phyloP scores from a whole-genome alignment of 352 stramenopile species.

The Globisporangium acanthophoron region DNA sequence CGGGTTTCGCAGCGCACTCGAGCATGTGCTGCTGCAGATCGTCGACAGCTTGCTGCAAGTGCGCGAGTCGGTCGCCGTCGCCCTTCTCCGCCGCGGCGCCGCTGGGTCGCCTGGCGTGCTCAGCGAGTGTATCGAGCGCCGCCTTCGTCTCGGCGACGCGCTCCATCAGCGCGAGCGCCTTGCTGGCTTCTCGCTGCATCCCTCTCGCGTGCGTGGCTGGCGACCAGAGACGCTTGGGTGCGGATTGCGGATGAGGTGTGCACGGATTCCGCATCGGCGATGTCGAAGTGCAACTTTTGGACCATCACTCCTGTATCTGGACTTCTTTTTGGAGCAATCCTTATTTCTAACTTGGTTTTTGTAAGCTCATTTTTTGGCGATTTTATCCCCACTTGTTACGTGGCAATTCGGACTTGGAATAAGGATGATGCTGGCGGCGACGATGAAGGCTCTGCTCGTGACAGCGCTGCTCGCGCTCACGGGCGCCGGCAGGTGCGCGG shows the following conservation, averaged over 20 bases:
- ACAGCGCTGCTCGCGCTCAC: conserved; percentile 19
- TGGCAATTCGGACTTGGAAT: too few relatives aligned
- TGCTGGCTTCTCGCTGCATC: conserved; percentile 5
- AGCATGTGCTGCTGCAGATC: conserved; percentile 26
- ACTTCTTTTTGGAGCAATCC: too few relatives aligned
- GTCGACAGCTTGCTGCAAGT: conserved; percentile 9
- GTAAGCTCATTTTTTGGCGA: too few relatives aligned
- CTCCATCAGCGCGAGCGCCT: not conserved
- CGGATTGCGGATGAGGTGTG: conserved; percentile 6
- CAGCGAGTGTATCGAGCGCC: conserved; percentile 11
- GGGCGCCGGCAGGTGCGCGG: conserved; percentile 21
- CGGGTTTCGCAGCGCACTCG: conserved; percentile 15
- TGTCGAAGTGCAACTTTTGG: conserved; percentile 1
- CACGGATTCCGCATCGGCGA: not conserved
- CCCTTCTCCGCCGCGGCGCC: conserved; percentile 1
- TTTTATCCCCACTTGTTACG: too few relatives aligned
- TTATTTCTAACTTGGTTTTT: too few relatives aligned
- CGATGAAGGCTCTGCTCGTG: conserved; percentile 9
- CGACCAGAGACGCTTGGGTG: not conserved
- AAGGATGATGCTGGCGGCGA: not conserved
- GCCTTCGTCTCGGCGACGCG: not conserved
- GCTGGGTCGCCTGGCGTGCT: not conserved
- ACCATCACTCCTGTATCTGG: conserved; percentile 15
- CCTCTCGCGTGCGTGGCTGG: not conserved
- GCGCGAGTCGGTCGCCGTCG: conserved; percentile 3